Conservation (phyloP, 768 basidiomycete genomes). For the Auriscalpium vulgare region DNA sequence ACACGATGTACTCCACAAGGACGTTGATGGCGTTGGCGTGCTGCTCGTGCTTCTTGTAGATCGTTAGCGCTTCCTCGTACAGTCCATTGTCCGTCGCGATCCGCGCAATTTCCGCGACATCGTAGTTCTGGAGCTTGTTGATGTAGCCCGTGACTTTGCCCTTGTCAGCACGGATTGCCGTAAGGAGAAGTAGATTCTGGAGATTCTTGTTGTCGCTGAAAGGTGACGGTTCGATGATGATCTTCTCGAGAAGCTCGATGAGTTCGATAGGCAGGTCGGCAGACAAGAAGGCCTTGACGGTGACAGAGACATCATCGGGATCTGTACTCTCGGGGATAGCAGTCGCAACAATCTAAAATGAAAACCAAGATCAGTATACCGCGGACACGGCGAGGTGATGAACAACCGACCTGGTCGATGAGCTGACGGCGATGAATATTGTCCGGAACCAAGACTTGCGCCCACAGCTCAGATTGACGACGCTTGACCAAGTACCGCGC, state of each 20-base stretch:
- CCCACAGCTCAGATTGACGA: constrained; percentile 92
- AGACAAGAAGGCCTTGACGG: constrained; percentile 96
- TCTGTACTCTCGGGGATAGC: constrained; percentile 92
- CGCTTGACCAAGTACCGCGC: constrained; percentile 96
- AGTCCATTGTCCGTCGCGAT: constrained; percentile 95
- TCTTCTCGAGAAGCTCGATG: constrained; percentile 97
- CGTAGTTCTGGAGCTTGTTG: constrained; percentile 94
- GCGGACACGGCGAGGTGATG: background rate
- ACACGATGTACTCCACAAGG: constrained; percentile 96
- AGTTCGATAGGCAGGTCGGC: constrained; percentile 96
- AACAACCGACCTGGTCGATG: constrained; percentile 73
- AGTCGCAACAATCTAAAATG: constrained; percentile 74
- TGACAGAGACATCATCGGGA: constrained; percentile 96
- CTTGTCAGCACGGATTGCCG: constrained; percentile 95
- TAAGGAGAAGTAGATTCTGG: constrained; percentile 90
- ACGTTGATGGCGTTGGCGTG: constrained; percentile 96
- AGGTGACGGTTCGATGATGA: constrained; percentile 92
- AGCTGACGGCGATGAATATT: constrained; percentile 90
- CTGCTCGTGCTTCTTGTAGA: constrained; percentile 96
- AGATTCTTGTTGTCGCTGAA: constrained; percentile 97
- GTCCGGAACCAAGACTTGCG: constrained; percentile 82
- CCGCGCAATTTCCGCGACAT: constrained; percentile 88
- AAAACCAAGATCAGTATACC: background rate
- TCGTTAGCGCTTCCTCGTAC: constrained; percentile 92
- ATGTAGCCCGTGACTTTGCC: constrained; percentile 98